phyloP scores from a whole-genome alignment of 2,329 filamentous ascomycete species.

The Neurospora sp. region DNA sequence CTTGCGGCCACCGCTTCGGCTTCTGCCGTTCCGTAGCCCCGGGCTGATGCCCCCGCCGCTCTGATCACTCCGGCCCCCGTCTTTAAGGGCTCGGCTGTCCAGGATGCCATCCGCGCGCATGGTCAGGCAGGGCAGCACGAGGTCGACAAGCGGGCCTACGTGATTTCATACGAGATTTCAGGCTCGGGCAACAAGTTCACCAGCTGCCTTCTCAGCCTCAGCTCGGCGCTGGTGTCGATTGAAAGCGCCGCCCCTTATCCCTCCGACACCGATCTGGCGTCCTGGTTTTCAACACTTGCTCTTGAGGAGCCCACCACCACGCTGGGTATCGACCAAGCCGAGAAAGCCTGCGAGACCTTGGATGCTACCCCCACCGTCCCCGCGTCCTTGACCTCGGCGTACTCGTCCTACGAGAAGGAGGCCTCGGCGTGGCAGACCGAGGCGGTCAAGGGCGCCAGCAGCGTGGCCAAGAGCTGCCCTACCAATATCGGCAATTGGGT shows the following conservation, averaged over 20 bases:
- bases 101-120: neutral
- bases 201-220: neutral
- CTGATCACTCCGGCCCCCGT: neutral
- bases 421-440: neutral
- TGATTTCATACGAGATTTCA: neutral
- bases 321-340: neutral
- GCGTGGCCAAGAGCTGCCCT: neutral
- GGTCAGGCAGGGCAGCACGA: neutral
- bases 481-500: neutral
- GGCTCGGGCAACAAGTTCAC: neutral
- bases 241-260: neutral
- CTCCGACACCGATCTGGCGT: neutral
- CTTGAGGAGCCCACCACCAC: neutral
- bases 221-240: neutral
- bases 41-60: neutral
- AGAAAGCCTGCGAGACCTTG: neutral
- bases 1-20: neutral
- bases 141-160: neutral
- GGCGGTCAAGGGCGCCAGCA: neutral
- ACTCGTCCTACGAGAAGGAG: neutral
- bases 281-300: neutral
- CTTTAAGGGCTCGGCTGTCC: neutral
- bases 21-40: neutral
- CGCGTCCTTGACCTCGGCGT: neutral
- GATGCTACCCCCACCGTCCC: neutral